Evolutionary conservation across 139 green algal species (phyloP).

Genomic region (Chlamydomonas schloesseri): DNA sequence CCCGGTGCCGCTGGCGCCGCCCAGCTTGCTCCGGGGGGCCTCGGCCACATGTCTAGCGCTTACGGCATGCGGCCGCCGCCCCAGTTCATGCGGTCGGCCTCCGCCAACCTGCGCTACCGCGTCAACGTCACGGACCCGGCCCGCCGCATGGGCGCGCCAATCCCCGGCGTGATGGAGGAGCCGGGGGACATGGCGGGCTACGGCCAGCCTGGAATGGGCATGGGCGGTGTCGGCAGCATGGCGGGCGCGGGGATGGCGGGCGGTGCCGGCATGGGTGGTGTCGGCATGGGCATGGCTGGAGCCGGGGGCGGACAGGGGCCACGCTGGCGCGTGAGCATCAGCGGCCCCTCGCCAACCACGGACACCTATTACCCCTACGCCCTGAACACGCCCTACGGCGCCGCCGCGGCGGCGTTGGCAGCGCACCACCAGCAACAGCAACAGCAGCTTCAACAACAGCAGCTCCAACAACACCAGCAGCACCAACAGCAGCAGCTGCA

Average conservation of each 20-base stretch:
- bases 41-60: background rate
- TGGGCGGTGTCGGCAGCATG: too few species aligned
- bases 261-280: background rate
- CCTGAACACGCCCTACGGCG: background rate
- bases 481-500: background rate
- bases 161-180: background rate
- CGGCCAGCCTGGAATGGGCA: too few species aligned
- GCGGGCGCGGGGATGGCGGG: too few species aligned
- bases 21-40: too few species aligned
- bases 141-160: background rate
- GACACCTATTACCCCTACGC: background rate
- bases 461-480: background rate
- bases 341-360: background rate
- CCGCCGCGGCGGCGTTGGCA: background rate
- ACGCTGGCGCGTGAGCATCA: constrained; percentile 28
- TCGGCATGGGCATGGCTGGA: background rate
- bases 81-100: too few species aligned
- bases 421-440: background rate
- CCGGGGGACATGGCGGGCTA: background rate
- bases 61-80: too few species aligned
- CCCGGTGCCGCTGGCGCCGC: background rate
- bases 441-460: background rate
- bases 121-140: background rate
- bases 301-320: background rate
- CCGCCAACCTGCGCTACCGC: background rate